These are phyloP conservation scores for Spiraea crenata DNA, from an alignment of 331 rosid genomes.

Conservation along the genomic window DNA sequence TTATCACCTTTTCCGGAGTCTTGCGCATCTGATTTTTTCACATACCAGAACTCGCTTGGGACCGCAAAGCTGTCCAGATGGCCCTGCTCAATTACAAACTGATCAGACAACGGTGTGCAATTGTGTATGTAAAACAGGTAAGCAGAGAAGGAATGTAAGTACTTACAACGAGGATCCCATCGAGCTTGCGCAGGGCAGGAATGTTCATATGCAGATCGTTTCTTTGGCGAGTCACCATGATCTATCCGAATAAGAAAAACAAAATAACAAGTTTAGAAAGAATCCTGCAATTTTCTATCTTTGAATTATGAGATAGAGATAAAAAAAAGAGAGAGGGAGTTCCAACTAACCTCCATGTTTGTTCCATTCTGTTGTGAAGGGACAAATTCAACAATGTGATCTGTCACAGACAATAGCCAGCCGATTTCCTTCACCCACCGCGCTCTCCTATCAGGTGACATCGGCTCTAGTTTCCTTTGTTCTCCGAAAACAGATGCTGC, in stretches of 20 bases:
- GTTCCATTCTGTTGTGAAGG: conserved; percentile 81
- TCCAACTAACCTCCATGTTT: conserved; percentile 65
- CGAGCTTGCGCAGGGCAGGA: conserved; percentile 83
- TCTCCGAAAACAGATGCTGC: conserved; percentile 91
- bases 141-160: neutral
- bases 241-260: conserved; percentile 34
- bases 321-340: neutral
- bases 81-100: conserved; percentile 41
- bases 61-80: conserved; percentile 58
- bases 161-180: conserved; percentile 84
- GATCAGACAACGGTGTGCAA: conserved; percentile 24
- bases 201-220: conserved; percentile 74
- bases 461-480: conserved; percentile 63
- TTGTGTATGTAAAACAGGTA: conserved; percentile 6
- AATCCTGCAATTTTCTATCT: neutral
- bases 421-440: conserved; percentile 89
- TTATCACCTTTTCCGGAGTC: conserved; percentile 37
- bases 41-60: conserved; percentile 83
- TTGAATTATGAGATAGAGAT: neutral
- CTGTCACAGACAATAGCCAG: conserved; percentile 87
- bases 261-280: conserved; percentile 2
- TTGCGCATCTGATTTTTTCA: conserved; percentile 37
- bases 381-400: conserved; percentile 82
- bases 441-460: conserved; percentile 58
- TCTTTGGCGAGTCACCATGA: conserved; percentile 87